A percentile compares a stretch with the other conserved stretches of the same genome.
phyloP scores from a whole-genome alignment of 2,329 filamentous ascomycete genomes.

The Triangularia setosa region DNA sequence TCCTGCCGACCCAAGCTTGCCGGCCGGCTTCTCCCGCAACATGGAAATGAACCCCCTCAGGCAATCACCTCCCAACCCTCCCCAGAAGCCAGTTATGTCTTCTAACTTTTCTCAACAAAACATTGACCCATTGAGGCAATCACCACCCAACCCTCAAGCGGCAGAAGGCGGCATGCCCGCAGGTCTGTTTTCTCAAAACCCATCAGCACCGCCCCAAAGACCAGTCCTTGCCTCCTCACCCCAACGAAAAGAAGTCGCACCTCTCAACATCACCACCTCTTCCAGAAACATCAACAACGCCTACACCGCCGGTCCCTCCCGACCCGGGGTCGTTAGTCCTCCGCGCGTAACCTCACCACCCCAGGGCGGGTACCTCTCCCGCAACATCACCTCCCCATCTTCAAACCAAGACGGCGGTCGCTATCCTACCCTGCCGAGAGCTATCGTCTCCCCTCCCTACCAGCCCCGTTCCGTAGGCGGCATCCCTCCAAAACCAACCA shows the following conservation, averaged over 20 bases:
- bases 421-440: not conserved
- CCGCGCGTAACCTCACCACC: not conserved
- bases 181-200: not conserved
- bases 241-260: not conserved
- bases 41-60: not conserved
- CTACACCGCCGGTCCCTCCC: not conserved
- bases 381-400: not conserved
- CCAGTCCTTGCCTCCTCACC: conserved; percentile 1
- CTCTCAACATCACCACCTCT: conserved; percentile 1
- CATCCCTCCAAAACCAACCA: not conserved
- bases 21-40: not conserved
- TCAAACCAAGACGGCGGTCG: not conserved
- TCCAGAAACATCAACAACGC: conserved; percentile 3
- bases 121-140: conserved; percentile 1
- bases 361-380: not conserved
- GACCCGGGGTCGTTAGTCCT: not conserved
- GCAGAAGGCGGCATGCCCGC: not conserved
- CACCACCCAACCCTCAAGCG: conserved; percentile 4
- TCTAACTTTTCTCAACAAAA: not conserved
- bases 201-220: not conserved
- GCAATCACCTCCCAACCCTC: not conserved
- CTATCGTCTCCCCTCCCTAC: not conserved
- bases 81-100: not conserved
- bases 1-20: not conserved
- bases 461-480: not conserved